Evolutionary conservation across 176 grass and related monocot species (phyloP), one percentile per base, ranked within the genome.

Genomic region (Triticum dicoccoides): DNA sequence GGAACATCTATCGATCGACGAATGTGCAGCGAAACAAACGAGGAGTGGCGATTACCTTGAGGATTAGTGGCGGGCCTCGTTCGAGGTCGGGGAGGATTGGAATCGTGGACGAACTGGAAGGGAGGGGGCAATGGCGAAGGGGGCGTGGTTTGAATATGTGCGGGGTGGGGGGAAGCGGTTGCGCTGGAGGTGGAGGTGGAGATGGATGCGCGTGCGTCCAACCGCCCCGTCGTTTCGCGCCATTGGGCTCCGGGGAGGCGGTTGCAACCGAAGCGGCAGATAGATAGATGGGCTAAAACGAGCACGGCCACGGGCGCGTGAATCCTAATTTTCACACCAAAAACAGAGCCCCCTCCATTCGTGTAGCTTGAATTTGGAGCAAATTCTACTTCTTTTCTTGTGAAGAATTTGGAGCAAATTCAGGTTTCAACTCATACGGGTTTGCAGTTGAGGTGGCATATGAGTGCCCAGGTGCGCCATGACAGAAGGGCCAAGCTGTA

Each of bases 221-320:
- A 86, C 63, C 29, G 80, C 33, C 56, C 24, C 65, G 64, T 54
- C 52, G 13, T 49, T 86, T 61, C 49, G 88, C 49, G 78, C 61
- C 62, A 77, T 73, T 44, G 37, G 69, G 37, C 69, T 42, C 35
- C 21, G 69, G 69, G 11, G 69, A 72, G 37, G 11, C 37, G 35
- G 34, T 71, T 39, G 0, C 8, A 38, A 70, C 33, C 20, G 66
- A 69, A 69, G 65, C 51, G 17, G 33, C 65, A 68, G 65, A 35
- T 68, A 1, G 30, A 8, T 35, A 34, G 33, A 70, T 38, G 67
- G 33, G 33, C 33, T 38, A 70, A 37, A 70, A 20, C 5, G 33
- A 38, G 67, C 33, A 21, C 27, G 4, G 27, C 64, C 64, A 66
- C 15, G 51, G 51, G 51, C 5, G 51, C 27, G 29, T 30, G 2